Conservation (phyloP, 2,329 filamentous ascomycete genomes). For the Magnaporthiopsis rhizophila region DNA sequence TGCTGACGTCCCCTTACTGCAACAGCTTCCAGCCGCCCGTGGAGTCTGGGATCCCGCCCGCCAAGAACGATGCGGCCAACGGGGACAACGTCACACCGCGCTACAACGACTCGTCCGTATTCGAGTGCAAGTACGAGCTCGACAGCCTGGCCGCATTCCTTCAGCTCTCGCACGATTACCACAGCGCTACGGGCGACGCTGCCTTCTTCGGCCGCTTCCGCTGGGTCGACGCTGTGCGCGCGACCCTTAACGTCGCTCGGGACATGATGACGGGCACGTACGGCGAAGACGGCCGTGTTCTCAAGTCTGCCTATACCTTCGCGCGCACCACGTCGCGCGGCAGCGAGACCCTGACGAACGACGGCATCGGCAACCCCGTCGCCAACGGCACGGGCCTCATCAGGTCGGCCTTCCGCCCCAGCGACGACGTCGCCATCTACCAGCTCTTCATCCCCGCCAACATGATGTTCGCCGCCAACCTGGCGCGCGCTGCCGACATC, state of each 20-base stretch:
- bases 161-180: constrained; percentile 72
- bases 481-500: constrained; percentile 40
- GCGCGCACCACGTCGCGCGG: constrained; percentile 61
- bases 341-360: constrained; percentile 74
- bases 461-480: constrained; percentile 67
- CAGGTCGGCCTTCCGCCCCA: constrained; percentile 81
- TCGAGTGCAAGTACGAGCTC: constrained; percentile 95
- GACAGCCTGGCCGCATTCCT: constrained; percentile 86
- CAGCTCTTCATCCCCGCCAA: constrained; percentile 88
- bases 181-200: constrained; percentile 61
- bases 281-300: constrained; percentile 46
- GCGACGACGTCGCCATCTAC: constrained; percentile 78
- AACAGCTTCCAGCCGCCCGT: constrained; percentile 88
- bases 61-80: constrained; percentile 47
- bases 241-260: constrained; percentile 59
- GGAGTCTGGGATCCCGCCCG: constrained; percentile 58
- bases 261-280: constrained; percentile 72
- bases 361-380: constrained; percentile 72
- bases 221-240: constrained; percentile 67
- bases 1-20: constrained; percentile 70
- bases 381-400: constrained; percentile 73
- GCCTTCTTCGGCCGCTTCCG: constrained; percentile 64
- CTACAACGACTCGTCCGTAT: constrained; percentile 64
- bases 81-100: constrained; percentile 55
- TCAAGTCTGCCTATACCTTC: constrained; percentile 64